Evolutionary conservation across 169 alveolate genomes (phyloP).

Genomic region (Babesia divergens): DNA sequence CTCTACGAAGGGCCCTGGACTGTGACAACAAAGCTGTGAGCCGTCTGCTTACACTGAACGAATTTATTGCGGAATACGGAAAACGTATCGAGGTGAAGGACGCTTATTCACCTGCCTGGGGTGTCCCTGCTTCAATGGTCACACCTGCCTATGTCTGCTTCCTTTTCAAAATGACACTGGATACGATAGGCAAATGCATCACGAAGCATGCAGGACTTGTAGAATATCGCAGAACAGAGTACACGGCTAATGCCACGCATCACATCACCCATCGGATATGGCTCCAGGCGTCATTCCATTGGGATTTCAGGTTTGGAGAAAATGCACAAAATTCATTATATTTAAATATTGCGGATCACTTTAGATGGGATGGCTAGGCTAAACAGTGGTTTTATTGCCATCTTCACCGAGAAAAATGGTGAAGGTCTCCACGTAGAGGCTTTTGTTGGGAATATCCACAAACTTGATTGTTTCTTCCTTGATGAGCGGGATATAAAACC

Average conservation of each 20-base stretch:
- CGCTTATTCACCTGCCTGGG: conserved; percentile 62
- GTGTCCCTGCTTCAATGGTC: conserved; percentile 28
- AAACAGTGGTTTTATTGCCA: neutral
- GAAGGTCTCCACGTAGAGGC: conserved; percentile 55
- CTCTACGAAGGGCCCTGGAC: conserved; percentile 34
- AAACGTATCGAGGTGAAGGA: conserved; percentile 66
- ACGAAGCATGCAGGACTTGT: conserved; percentile 45
- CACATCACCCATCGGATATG: conserved; percentile 75
- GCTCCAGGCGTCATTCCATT: conserved; percentile 71
- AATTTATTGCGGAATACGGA: conserved; percentile 69
- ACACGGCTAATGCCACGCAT: conserved; percentile 71
- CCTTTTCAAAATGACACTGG: conserved; percentile 42
- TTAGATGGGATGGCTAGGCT: conserved; percentile 67
- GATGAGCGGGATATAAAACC: conserved; percentile 56
- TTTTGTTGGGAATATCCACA: conserved; percentile 56
- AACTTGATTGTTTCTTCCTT: conserved; percentile 49
- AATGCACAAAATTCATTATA: conserved; percentile 62
- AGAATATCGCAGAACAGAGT: conserved; percentile 70
- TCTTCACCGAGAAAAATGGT: conserved; percentile 60
- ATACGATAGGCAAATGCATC: conserved; percentile 32
- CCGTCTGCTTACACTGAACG: conserved; percentile 56
- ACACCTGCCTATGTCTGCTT: conserved; percentile 29
- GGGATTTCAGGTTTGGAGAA: conserved; percentile 65
- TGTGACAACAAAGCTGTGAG: conserved; percentile 58
- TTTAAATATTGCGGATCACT: conserved; percentile 74